These are phyloP conservation scores for Pulicaria dysenterica DNA, from an alignment of 129 eudicot species.

Conservation along the genomic window DNA sequence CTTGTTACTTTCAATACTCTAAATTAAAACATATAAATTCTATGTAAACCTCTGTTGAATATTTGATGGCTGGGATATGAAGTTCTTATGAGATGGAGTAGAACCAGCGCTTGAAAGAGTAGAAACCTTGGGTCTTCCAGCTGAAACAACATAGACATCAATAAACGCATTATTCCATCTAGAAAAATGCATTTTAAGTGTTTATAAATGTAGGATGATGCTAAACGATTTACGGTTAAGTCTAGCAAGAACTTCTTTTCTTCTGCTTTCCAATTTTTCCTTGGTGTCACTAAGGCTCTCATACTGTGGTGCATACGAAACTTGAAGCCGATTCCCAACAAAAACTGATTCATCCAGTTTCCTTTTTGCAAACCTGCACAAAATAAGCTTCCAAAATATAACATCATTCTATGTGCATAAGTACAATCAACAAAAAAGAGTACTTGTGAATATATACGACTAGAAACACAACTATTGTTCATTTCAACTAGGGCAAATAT, in stretches of 20 bases:
- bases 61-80: constrained; percentile 34
- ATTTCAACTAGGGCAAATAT: not conserved
- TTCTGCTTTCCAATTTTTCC: constrained; percentile 84
- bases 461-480: not conserved
- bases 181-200: not conserved
- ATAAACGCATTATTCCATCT: constrained; percentile 7
- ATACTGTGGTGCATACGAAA: constrained; percentile 80
- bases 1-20: not conserved
- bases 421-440: constrained; percentile 11
- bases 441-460: not conserved
- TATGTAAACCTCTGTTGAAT: constrained; percentile 38
- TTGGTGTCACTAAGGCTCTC: constrained; percentile 82
- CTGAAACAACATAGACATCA: constrained; percentile 43
- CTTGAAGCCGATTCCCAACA: constrained; percentile 75
- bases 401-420: not conserved
- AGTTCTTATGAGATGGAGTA: constrained; percentile 35
- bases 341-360: constrained; percentile 88
- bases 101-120: constrained; percentile 28
- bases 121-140: constrained; percentile 58
- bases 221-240: constrained; percentile 51
- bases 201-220: constrained; percentile 9
- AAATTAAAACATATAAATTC: not conserved
- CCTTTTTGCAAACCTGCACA: constrained; percentile 86
- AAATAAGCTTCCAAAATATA: constrained; percentile 14
- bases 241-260: constrained; percentile 80